Percentiles rank a stretch among this genome's conserved stretches.
phyloP scores from a whole-genome alignment of 2,329 filamentous ascomycete genomes.

The Rhynchosporium agropyri region DNA sequence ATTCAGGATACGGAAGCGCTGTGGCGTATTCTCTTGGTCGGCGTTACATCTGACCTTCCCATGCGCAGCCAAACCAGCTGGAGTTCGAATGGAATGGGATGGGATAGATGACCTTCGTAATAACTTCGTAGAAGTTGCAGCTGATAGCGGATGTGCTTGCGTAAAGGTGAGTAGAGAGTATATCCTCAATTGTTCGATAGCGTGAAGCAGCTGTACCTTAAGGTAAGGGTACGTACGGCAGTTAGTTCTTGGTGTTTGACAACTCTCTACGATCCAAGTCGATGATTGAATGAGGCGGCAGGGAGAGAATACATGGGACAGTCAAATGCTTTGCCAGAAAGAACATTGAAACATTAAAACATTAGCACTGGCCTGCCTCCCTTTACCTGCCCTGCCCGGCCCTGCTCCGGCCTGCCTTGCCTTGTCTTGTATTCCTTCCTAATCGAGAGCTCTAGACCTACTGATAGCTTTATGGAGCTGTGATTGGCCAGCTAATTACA shows the following conservation, averaged over 20 bases:
- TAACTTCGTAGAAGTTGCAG: too few relatives aligned
- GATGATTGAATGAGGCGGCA: too few relatives aligned
- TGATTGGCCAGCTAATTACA: slow-evolving; percentile 4
- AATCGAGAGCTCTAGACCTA: background rate
- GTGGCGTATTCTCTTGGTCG: background rate
- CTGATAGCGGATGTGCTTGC: too few relatives aligned
- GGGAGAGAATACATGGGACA: background rate
- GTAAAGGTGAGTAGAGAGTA: too few relatives aligned
- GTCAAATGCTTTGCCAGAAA: background rate
- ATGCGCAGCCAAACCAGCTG: slow-evolving; percentile 4
- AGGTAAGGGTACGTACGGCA: too few relatives aligned
- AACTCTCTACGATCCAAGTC: too few relatives aligned
- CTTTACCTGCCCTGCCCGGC: background rate
- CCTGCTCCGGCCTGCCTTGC: background rate
- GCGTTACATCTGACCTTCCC: background rate
- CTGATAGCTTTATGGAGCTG: background rate
- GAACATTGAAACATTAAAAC: too few relatives aligned
- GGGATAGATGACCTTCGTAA: background rate
- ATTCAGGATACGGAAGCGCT: background rate
- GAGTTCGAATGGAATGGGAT: background rate
- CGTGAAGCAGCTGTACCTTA: too few relatives aligned
- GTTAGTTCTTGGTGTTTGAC: too few relatives aligned
- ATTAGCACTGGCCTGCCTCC: background rate
- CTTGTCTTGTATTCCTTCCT: slow-evolving; percentile 13
- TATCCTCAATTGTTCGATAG: too few relatives aligned